A percentile compares a stretch with the other conserved stretches of the same genome.
Conservation (phyloP, 768 basidiomycete genomes). For the Phallus indusiatus region DNA sequence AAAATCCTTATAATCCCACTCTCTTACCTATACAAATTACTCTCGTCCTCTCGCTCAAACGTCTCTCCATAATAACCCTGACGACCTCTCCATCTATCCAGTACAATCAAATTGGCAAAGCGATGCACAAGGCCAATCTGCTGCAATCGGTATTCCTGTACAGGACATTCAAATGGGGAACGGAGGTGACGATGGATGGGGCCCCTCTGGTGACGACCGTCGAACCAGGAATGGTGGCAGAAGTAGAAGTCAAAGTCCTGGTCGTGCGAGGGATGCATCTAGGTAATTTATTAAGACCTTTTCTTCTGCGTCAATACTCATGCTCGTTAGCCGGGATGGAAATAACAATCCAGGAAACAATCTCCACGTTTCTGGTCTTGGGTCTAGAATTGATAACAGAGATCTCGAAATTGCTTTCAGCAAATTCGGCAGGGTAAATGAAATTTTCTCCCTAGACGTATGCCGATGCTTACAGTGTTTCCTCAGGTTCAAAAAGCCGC, state of each 20-base stretch:
- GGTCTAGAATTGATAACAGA: conserved; percentile 62
- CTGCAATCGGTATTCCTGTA: conserved; percentile 63
- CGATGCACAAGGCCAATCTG: conserved; percentile 10
- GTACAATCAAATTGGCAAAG: conserved; percentile 8
- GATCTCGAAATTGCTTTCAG: conserved; percentile 84
- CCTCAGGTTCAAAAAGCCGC: conserved; percentile 51
- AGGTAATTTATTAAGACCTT: conserved; percentile 41
- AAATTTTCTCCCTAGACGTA: not conserved
- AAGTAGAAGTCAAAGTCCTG: conserved; percentile 76
- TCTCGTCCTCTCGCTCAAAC: conserved; percentile 5
- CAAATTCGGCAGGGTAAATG: conserved; percentile 75
- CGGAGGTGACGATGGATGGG: conserved; percentile 33
- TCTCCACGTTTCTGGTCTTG: conserved; percentile 51
- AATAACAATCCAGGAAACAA: conserved; percentile 56
- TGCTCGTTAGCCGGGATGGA: conserved; percentile 17
- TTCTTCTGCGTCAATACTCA: conserved; percentile 8
- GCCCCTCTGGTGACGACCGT: conserved; percentile 34
- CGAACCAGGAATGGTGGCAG: conserved; percentile 43
- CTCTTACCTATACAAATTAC: not conserved
- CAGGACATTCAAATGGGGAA: conserved; percentile 37
- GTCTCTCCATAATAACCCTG: conserved; percentile 3
- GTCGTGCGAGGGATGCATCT: conserved; percentile 28
- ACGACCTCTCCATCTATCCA: conserved; percentile 9
- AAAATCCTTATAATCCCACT: not conserved
- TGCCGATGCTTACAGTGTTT: not conserved